phyloP scores from a whole-genome alignment of 2,329 filamentous ascomycete genomes.

The Sclerotinia nivalis region DNA sequence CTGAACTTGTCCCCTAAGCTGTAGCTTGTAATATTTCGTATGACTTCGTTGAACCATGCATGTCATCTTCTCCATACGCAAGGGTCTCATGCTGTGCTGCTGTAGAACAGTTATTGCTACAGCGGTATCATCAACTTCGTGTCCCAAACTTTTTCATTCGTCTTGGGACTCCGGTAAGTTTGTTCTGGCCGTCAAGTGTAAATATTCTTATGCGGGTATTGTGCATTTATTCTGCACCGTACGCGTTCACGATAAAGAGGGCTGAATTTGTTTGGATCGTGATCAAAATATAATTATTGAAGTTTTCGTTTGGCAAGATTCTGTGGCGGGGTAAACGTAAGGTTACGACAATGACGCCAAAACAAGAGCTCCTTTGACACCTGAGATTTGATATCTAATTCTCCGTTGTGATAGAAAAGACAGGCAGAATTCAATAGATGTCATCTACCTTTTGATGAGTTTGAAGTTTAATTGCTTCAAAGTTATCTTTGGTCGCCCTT shows the following conservation, averaged over 20 bases:
- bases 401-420: neutral
- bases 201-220: neutral
- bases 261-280: slow-evolving; percentile 10
- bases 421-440: neutral
- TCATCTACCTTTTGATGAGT: neutral
- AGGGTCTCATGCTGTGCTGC: slow-evolving; percentile 4
- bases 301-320: neutral
- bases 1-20: neutral
- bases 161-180: neutral
- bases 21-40: neutral
- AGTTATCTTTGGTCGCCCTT: too few relatives aligned
- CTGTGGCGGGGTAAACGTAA: neutral
- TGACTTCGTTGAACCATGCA: slow-evolving; percentile 12
- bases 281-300: neutral
- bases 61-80: slow-evolving; percentile 7
- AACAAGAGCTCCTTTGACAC: neutral
- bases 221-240: neutral
- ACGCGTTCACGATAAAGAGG: neutral
- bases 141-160: neutral
- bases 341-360: neutral
- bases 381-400: neutral
- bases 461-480: too few relatives aligned
- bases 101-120: slow-evolving; percentile 2
- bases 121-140: slow-evolving; percentile 17
- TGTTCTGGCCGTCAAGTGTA: slow-evolving; percentile 4